These are phyloP conservation scores for Phytophthora europaea DNA, from an alignment of 352 stramenopile species.

Conservation along the genomic window DNA sequence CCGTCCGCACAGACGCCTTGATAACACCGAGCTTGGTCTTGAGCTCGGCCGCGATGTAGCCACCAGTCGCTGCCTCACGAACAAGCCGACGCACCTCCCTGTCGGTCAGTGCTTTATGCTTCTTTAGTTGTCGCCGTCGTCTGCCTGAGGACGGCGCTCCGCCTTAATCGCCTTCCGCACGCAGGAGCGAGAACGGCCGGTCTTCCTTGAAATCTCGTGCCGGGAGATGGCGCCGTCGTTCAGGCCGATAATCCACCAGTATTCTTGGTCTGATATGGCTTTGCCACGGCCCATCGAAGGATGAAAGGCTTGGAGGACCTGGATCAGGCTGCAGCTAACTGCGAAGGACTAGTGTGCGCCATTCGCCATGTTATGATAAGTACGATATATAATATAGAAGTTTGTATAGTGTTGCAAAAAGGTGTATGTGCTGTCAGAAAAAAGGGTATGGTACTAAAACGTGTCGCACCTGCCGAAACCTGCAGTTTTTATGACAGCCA, in stretches of 20 bases:
- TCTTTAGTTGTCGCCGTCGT: background rate
- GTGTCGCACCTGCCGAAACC: too few species aligned
- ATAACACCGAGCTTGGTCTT: background rate
- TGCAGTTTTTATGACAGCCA: too few species aligned
- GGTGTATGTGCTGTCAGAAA: too few species aligned
- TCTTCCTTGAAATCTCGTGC: background rate
- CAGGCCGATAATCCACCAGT: constrained; percentile 1
- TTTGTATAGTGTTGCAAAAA: too few species aligned
- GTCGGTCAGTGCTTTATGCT: background rate
- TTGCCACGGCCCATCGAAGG: background rate
- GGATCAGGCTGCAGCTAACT: background rate
- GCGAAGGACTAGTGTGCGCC: too few species aligned
- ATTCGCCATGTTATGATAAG: too few species aligned
- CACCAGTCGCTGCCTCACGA: background rate
- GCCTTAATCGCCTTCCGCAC: constrained; percentile 1
- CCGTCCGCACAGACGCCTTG: too few species aligned
- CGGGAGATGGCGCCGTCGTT: background rate
- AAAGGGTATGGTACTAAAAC: too few species aligned
- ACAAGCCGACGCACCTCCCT: background rate
- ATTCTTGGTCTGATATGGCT: background rate
- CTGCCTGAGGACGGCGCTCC: background rate
- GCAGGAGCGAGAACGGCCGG: background rate
- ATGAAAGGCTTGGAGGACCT: background rate
- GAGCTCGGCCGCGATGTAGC: background rate
- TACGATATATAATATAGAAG: too few species aligned